Evolutionary conservation across 176 grass and related monocot species (phyloP).

Genomic region (Carex littledalei): DNA sequence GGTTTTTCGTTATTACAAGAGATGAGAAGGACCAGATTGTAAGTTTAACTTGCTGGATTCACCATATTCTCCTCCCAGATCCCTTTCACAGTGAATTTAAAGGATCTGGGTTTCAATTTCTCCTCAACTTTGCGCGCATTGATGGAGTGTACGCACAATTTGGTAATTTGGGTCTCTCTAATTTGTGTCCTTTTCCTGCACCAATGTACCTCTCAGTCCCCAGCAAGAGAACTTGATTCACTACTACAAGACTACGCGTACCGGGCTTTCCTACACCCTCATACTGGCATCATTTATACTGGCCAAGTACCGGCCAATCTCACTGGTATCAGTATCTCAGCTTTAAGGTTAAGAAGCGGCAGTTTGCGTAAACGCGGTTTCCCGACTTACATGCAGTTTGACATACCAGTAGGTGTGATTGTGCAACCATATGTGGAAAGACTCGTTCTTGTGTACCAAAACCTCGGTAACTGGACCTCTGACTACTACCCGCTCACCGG

Average conservation of each 20-base stretch:
- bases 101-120: slow-evolving; percentile 24
- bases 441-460: slow-evolving; percentile 77
- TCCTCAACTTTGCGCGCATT: not conserved
- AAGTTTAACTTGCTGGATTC: not conserved
- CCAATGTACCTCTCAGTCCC: slow-evolving; percentile 27
- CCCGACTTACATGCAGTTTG: slow-evolving; percentile 44
- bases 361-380: slow-evolving; percentile 58
- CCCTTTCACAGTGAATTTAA: slow-evolving; percentile 16
- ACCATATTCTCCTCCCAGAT: slow-evolving; percentile 18
- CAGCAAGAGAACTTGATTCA: slow-evolving; percentile 46
- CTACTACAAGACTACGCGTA: slow-evolving; percentile 74
- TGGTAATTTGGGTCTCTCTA: slow-evolving; percentile 22
- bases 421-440: slow-evolving; percentile 70
- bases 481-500: slow-evolving; percentile 62
- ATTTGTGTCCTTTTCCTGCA: slow-evolving; percentile 17
- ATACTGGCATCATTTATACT: slow-evolving; percentile 60
- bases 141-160: slow-evolving; percentile 27
- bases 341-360: slow-evolving; percentile 69
- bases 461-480: slow-evolving; percentile 40
- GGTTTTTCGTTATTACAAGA: not conserved
- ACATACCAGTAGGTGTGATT: slow-evolving; percentile 46
- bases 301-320: slow-evolving; percentile 47
- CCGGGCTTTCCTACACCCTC: slow-evolving; percentile 46
- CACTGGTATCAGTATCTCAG: slow-evolving; percentile 49
- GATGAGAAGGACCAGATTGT: slow-evolving; percentile 13